Base-by-base conservation (phyloP, 495 filamentous ascomycete species). In the Penicillium paxilli region DNA sequence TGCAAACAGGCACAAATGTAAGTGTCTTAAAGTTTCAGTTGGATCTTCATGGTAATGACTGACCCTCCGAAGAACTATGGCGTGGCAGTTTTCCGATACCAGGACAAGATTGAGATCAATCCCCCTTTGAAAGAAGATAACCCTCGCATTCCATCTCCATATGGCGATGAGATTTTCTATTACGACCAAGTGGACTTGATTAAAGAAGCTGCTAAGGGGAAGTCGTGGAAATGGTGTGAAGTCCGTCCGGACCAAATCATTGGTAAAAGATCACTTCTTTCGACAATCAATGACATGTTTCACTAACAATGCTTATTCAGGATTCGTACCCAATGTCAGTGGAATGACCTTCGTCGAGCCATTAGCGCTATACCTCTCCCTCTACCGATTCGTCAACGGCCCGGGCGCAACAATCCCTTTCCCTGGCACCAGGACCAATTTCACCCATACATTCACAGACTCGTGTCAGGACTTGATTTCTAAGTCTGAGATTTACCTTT, bases 171-270 rank as follows among this genome's bases (percentile, higher is more conserved):
- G 44, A 67, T 79, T 30, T 77, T 80, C 62, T 79, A 80, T 62
- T 80, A 77, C 48, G 53, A 49, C 6, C 72, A 78, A 52, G 68
- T 73, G 30, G 77, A 80, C 46, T 49, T 69, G 17, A 60, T 81
- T 26, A 48, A 58, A 19, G 54, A 62, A 10, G 55, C 70, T 2
- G 62, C 62, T 17, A 49, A 60, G n/a, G 71, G 65, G 22, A 78
- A 79, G 59, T 47, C 38, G 1, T 77, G 75, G 77, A 62, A 48
- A 19, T 77, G 69, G 66, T 73, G 65, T 35, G 72, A 78, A 52
- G 70, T 78, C 44, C 64, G 74, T 2, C 76, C 75, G 2, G 76
- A 79, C 26, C 26, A 28, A 11, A 28, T 28, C 3, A 28, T 28
- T 28, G 26, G 26, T 28, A 28, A 28, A 28, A 28, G 26, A 28